Evolutionary conservation across 495 filamentous ascomycete genomes (phyloP).

Genomic region (Podospora australis): DNA sequence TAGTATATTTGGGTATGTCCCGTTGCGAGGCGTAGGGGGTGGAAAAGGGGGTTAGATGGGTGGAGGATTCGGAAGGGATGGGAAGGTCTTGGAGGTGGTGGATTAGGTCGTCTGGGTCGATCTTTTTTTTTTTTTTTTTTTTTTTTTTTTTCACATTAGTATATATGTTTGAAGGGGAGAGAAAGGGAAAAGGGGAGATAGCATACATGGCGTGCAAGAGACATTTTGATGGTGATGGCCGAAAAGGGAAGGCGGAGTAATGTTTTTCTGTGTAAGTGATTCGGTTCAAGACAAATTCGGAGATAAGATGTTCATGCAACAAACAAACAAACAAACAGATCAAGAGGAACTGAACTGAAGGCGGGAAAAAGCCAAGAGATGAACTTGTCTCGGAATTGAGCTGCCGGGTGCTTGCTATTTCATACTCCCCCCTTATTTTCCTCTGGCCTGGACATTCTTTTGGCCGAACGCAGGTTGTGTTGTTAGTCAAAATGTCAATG

Average conservation of each 20-base stretch:
- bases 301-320: too few species aligned
- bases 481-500: too few species aligned
- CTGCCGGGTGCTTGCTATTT: too few species aligned
- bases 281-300: too few species aligned
- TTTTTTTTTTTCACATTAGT: background rate
- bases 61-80: slow-evolving; percentile 32
- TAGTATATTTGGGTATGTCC: slow-evolving; percentile 62
- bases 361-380: too few species aligned
- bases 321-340: too few species aligned
- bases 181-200: background rate
- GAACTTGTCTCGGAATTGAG: too few species aligned
- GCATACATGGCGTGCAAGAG: slow-evolving; percentile 22
- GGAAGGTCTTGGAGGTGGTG: slow-evolving; percentile 42
- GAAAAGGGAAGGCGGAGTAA: slow-evolving; percentile 2
- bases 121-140: too few species aligned
- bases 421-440: too few species aligned
- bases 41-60: slow-evolving; percentile 56
- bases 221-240: slow-evolving; percentile 12
- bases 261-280: background rate
- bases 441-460: too few species aligned
- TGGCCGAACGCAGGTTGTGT: too few species aligned
- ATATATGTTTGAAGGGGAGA: background rate
- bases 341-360: too few species aligned
- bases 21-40: slow-evolving; percentile 54
- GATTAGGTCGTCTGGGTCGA: slow-evolving; percentile 59